Evolutionary conservation across 1,139 yeast genomes (phyloP).

Genomic region (Pichia norvegensis): DNA sequence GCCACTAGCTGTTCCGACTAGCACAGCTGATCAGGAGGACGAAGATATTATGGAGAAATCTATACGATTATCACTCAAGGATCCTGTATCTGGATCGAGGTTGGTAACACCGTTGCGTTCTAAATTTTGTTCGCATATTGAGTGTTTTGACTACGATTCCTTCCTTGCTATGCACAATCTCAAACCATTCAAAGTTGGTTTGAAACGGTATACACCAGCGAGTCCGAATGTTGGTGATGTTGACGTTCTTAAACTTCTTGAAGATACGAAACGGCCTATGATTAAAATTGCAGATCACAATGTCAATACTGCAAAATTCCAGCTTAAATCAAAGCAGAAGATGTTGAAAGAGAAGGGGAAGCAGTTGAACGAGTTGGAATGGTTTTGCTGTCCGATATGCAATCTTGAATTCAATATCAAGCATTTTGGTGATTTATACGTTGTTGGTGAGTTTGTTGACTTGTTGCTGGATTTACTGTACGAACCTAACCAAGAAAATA

Average conservation of each 20-base stretch:
- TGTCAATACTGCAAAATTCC: slow-evolving; percentile 16
- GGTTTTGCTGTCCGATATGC: slow-evolving; percentile 28
- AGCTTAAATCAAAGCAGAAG: slow-evolving; percentile 17
- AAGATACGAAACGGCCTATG: slow-evolving; percentile 22
- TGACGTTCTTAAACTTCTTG: slow-evolving; percentile 19
- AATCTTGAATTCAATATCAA: slow-evolving; percentile 26
- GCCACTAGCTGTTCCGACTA: background rate
- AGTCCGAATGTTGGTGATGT: slow-evolving; percentile 13
- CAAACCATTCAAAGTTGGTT: slow-evolving; percentile 21
- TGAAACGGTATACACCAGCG: slow-evolving; percentile 14
- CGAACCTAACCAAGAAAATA: slow-evolving; percentile 11
- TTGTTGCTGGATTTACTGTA: slow-evolving; percentile 17
- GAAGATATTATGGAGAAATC: slow-evolving; percentile 25
- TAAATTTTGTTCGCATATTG: slow-evolving; percentile 27
- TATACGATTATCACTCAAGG: slow-evolving; percentile 23
- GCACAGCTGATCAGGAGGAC: background rate
- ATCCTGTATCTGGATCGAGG: slow-evolving; percentile 25
- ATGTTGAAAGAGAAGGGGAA: slow-evolving; percentile 15
- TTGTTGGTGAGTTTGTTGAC: slow-evolving; percentile 25
- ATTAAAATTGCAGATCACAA: slow-evolving; percentile 19
- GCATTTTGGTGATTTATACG: slow-evolving; percentile 25
- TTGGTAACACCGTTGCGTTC: slow-evolving; percentile 24
- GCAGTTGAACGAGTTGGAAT: slow-evolving; percentile 22
- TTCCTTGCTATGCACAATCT: slow-evolving; percentile 25
- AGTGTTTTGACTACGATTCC: slow-evolving; percentile 27